Evolutionary conservation across 2,329 filamentous ascomycete genomes (phyloP), one percentile per base, ranked within the genome.

Genomic region (Exophiala aquamarina): DNA sequence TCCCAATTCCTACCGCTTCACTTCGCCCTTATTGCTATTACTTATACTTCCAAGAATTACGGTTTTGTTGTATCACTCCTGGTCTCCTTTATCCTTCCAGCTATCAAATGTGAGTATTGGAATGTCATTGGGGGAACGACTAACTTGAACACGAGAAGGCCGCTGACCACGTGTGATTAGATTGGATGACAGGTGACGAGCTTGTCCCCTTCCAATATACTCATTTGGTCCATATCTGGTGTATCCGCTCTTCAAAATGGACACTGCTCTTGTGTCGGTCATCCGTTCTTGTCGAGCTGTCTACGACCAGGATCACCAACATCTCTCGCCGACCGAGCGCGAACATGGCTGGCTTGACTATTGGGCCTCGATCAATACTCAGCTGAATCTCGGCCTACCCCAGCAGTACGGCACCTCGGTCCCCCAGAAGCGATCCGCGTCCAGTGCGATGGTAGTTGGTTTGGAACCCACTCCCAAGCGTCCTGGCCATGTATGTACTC

Each of bases 401-500:
- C 35, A 41, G 3, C 40, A 49, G 28, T 41, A 20, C 42, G 49
- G 49, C n/a, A 28, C 49, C 14, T 49, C 49, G 15, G 23, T 52
- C 43, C 55, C 56, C 43, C 47, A 48, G 41, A 60, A 58, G 44
- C 52, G 54, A 46, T 41, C 43, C 37, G 38, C 52, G 26, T 53
- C 55, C 34, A 42, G 14, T 40, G 34, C 40, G 56, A 47, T 50
- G 56, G 59, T 44, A 47, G 64, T 47, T 65, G 63, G 57, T 62
- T 65, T 59, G 66, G 69, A 60, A 69, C 71, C 67, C 64, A 66
- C 54, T 55, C 61, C 60, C 64, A 70, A 65, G 66, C 68, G 63
- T 47, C 31, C 44, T 47, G 55, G 46, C 44, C 48, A 48, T 54
- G 58, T 60, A 60, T 45, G 58, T 60, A 44, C 49, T 49, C 45